Conservation (phyloP, 345 rosid species). For the Citrus inodora region DNA sequence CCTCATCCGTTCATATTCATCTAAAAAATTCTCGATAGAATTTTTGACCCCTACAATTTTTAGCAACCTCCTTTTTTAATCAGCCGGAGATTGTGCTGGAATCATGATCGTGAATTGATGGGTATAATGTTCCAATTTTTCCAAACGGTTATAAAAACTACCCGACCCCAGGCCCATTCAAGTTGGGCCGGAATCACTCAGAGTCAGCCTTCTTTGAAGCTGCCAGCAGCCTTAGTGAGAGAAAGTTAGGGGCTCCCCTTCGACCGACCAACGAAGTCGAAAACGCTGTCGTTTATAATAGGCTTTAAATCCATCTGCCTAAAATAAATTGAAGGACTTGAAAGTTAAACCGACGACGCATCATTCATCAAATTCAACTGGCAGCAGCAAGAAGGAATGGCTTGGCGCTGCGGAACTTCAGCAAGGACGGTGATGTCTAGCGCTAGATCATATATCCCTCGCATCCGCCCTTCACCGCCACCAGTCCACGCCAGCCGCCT, state of each 20-base stretch:
- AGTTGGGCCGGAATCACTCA: not conserved
- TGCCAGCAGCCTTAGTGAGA: too few relatives aligned
- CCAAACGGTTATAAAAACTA: too few relatives aligned
- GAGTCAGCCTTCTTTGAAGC: too few relatives aligned
- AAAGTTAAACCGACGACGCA: too few relatives aligned
- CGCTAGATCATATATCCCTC: slow-evolving; percentile 22
- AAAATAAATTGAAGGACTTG: not conserved
- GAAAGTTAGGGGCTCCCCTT: too few relatives aligned
- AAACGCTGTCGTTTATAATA: not conserved
- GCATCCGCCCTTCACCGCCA: slow-evolving; percentile 10
- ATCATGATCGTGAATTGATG: too few relatives aligned
- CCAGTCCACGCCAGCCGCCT: not conserved
- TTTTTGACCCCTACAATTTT: not conserved
- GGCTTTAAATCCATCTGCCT: not conserved
- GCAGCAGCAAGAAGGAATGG: slow-evolving; percentile 12
- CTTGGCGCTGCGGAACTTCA: slow-evolving; percentile 25
- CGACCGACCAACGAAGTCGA: too few relatives aligned
- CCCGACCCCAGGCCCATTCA: not conserved
- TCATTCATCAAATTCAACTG: too few relatives aligned
- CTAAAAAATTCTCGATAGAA: too few relatives aligned
- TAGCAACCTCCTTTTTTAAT: not conserved
- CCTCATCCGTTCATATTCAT: too few relatives aligned
- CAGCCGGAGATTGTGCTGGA: too few relatives aligned
- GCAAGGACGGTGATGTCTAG: slow-evolving; percentile 16
- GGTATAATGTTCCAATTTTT: too few relatives aligned